Evolutionary conservation across 1,139 yeast genomes (phyloP), one percentile per base, ranked within the genome.

Genomic region (Saccharomycopsis phalli): DNA sequence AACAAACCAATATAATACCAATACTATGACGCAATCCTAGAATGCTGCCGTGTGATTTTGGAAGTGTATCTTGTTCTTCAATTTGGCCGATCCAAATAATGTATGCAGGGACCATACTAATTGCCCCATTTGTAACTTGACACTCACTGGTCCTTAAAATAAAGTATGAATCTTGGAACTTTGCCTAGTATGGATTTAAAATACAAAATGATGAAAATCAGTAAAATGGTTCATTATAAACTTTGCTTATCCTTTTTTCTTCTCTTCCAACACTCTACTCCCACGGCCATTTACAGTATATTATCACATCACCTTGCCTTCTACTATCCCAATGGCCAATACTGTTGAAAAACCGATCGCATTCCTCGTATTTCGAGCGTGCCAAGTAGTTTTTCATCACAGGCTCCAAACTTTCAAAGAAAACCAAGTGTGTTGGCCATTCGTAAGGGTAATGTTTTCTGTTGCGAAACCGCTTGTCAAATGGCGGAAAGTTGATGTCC

Each of bases 281-380:
- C 60, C 58, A 56, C 16, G 59, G 60, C 58, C 57, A 53, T 44
- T 55, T 58, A 37, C 65, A 50, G 50, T 74, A 81, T 2, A 87
- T 73, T 4, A 86, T 61, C 1, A 88, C 65, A 54, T 86, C 91
- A 1, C 99, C 98, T 1, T 56, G 52, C 47, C 98, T 66, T 46
- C 97, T 67, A 36, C 62, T 54, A 56, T 93, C 98, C 82, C 96
- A 94, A 58, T 88, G 97, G 55, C 77, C 74, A 44, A 74, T 71
- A 32, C 87, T 73, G 52, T 91, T 91, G 66, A 84, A 88, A 45
- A 82, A 68, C 28, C 88, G 63, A 6, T 59, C 56, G 34, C 64
- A 60, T 43, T 69, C 71, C 2, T 49, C 44, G 53, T 82, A 83
- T 2, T 64, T 59, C 1, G 69, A 58, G 2, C 57, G 63, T 11